Evolutionary conservation across 2,329 filamentous ascomycete species (phyloP), one percentile per base, ranked within the genome.

Genomic region (Talaromyces sp.): DNA sequence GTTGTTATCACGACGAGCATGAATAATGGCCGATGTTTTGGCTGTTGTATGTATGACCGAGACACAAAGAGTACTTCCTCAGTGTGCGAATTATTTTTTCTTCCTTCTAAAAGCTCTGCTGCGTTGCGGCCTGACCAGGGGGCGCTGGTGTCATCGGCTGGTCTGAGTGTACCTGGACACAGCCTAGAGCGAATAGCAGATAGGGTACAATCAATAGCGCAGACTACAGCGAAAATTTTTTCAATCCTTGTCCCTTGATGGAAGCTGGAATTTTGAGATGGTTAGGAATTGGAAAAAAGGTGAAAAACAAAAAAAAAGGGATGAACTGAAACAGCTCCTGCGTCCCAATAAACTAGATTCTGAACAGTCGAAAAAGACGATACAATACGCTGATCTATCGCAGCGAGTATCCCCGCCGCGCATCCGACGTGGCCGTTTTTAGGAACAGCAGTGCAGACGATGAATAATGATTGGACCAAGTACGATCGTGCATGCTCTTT

Each of bases 111-210:
- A 47, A 47, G 27, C 64, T 62, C 50, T 62, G 59, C 52, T 62
- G 64, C 64, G 62, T 60, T 47, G 64, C 64, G 64, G 64, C 64
- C 64, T 66, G 52, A 66, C 64, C 64, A 66, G 59, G 64, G 63
- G 64, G 59, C 59, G 64, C 59, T 62, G 64, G 64, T 62, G 64
- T 62, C 64, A 59, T 66, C 37, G 60, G 52, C 59, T 66, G 62
- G 62, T 59, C 62, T 63, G 41, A 57, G 61, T 63, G 61, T 63
- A 43, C 60, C 61, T 57, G 39, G 61, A 45, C 50, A 62, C 60
- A 52, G 43, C 45, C 58, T 60, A 50, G 59, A 50, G 49, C 49
- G 16, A 56, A 41, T 50, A 54, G 50, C 39, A n/a, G 13, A 54
- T 39, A 62, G 56, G 24, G 37, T 14, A 50, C 43, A 50, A 47